These are phyloP conservation scores for Artomyces pyxidatus DNA, from an alignment of 768 basidiomycete species.

Conservation along the genomic window DNA sequence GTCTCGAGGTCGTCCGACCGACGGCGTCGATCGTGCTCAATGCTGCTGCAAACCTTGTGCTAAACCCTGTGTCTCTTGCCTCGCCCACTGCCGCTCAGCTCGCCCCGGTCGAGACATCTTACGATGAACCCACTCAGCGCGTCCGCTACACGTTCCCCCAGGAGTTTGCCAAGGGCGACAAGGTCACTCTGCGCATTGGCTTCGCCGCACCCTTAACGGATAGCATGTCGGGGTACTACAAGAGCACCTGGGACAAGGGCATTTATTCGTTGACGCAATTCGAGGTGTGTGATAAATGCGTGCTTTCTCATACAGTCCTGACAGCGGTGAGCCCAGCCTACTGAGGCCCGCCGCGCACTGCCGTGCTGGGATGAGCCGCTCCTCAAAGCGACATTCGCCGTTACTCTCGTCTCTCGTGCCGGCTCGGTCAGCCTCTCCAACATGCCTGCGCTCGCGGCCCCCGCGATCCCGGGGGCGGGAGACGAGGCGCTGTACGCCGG, in stretches of 20 bases:
- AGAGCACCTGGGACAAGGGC: conserved; percentile 56
- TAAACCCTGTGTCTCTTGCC: conserved; percentile 46
- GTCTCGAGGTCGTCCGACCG: conserved; percentile 54
- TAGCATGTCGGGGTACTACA: conserved; percentile 81
- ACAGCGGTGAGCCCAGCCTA: conserved; percentile 50
- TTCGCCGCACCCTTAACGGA: conserved; percentile 62
- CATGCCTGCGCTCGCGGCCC: conserved; percentile 64
- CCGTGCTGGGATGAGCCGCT: conserved; percentile 93
- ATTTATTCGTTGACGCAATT: conserved; percentile 86
- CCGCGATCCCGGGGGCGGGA: conserved; percentile 27
- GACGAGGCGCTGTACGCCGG: conserved; percentile 13
- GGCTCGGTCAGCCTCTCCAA: conserved; percentile 79
- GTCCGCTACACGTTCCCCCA: conserved; percentile 50
- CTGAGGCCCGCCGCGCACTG: conserved; percentile 74
- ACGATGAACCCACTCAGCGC: conserved; percentile 61
- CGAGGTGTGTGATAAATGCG: conserved; percentile 37
- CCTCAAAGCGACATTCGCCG: conserved; percentile 74
- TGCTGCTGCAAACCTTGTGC: conserved; percentile 40
- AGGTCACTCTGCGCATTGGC: conserved; percentile 59
- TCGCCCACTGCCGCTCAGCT: conserved; percentile 39
- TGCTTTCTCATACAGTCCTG: neutral
- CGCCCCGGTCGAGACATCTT: conserved; percentile 35
- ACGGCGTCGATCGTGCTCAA: conserved; percentile 63
- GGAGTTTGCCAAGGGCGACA: conserved; percentile 55
- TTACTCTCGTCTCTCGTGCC: conserved; percentile 73